Base-by-base conservation (phyloP, 164 flowering plant genomes). In the Liquidambar formosana region DNA sequence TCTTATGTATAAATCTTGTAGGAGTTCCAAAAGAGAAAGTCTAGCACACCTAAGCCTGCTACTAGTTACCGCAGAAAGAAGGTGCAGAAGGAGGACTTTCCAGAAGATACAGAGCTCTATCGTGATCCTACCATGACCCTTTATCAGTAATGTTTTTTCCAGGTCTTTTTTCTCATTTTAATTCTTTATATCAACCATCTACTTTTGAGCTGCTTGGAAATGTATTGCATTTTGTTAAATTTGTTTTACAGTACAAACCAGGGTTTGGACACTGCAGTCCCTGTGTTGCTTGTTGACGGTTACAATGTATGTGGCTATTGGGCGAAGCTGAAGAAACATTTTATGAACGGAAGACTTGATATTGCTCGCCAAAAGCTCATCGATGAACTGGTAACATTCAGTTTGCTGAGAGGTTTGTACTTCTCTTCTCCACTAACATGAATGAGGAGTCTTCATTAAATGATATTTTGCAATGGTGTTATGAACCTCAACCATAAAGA, bases 291-390 rank as follows among this genome's bases (percentile, higher is more conserved):
- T 71, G 99, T 96, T 74, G 99, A 96, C 80, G 99, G 98, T 15
- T 96, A 96, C 66, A 96, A 96, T 80, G 89, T 96, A 12, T 96
- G 98, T 78, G 99, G 99, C 57, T 89, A 93, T 65, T 96, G 99
- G 98, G 47, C 75, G 18, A 96, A 93, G 78, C 78, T 96, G 77
- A 96, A 91, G 86, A 93, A 96, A 77, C 89, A 93, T 88, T 93
- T 96, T 76, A 65, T 82, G 79, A 80, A 63, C 67, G 99, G 99
- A 43, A 85, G 87, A 65, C 97, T 95, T 74, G 89, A 80, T 77
- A 71, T 88, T 71, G 97, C 99, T 65, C 93, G 99, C 56, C 96
- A 93, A 75, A 86, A 89, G 87, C 89, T 95, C 60, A 76, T 91
- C 69, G 92, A 95, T 80, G 99, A 95, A 78, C 83, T 95, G 73